Base-by-base conservation (phyloP, 805 yeast species). In the Teunomyces tritomae region DNA sequence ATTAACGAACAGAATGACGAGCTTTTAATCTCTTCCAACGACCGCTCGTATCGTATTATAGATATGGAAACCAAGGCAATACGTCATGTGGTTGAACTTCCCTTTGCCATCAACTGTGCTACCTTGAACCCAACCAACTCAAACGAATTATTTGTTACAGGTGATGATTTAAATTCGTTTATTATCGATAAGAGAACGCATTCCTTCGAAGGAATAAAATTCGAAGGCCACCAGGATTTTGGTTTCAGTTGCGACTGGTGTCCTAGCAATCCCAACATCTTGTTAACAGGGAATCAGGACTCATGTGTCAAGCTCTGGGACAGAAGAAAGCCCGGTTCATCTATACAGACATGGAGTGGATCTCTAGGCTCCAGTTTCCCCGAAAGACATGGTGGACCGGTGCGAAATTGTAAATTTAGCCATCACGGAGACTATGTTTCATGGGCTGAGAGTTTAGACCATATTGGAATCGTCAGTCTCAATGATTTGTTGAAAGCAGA, bases 211-310 rank as follows among this genome's bases (percentile, higher is more conserved):
- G 58, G 58, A 9, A 39, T 52, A 24, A 29, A 52, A 4, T 50
- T 74, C 30, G 47, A 49, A 20, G 84, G 83, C 6, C 87, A 82
- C 58, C 61, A 62, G 43, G 87, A 83, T 57, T 82, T 59, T 57
- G 77, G 82, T 3, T 82, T 82, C 52, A 70, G 82, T 35, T 82
- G 85, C 57, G 85, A 81, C 54, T 83, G 87, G 86, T 67, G 70
- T 2, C 64, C 68, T 1, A 43, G 47, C 5, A 65, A 73, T 51
- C 79, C 73, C 10, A 62, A 73, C 41, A 54, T 67, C 4, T 51
- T 82, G 13, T 76, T 79, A 4, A 76, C 85, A 0, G 87, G 87
- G 5, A 79, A 75, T 55, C 87, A 83, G 58, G 87, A 83, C 59
- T 77, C 83, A 2, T 73, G 83, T 7, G 73, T 81, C 9, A 64